These are phyloP conservation scores for Helianthus annuus DNA, from an alignment of 129 eudicot species.

Conservation along the genomic window HanXRQr2.0-SUNRISE NC_035442.2:2933693-2934192, in stretches of 20 bases:
- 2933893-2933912: not conserved
- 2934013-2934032: not conserved
- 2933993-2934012: not conserved
- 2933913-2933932: too few relatives aligned
- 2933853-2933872: not conserved
- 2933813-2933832: not conserved
- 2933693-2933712: too few relatives aligned
- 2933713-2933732: too few relatives aligned
- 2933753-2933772: too few relatives aligned
- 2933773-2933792: too few relatives aligned
- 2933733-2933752: too few relatives aligned
- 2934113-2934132: not conserved
- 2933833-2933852: constrained; percentile 10
- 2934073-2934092: constrained; percentile 1
- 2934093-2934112: not conserved
- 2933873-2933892: not conserved
- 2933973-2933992: constrained; percentile 17
- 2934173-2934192: constrained; percentile 4
- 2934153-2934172: not conserved
- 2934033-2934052: not conserved
- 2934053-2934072: constrained; percentile 5
- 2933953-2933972: too few relatives aligned
- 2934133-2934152: not conserved
- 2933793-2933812: too few relatives aligned
- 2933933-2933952: too few relatives aligned